Evolutionary conservation across 2,329 filamentous ascomycete genomes (phyloP).

Genomic region (Hypomyces perniciosus): DNA sequence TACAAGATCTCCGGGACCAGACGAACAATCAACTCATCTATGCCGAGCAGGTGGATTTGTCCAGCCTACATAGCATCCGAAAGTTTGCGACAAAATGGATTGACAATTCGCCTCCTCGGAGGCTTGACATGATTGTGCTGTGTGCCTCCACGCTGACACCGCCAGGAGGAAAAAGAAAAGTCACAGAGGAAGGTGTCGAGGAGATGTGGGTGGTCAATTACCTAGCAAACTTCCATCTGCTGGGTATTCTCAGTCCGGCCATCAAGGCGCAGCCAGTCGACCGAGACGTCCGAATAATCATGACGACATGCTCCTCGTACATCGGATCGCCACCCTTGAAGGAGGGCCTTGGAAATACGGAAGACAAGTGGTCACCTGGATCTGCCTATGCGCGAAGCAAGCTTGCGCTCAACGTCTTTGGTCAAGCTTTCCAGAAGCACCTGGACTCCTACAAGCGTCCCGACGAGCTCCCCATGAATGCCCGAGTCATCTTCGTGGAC

Average conservation of each 20-base stretch:
- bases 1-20: constrained; percentile 73
- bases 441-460: constrained; percentile 77
- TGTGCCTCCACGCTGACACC: constrained; percentile 76
- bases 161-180: constrained; percentile 50
- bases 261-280: constrained; percentile 88
- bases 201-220: constrained; percentile 93
- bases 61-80: constrained; percentile 83
- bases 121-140: constrained; percentile 85
- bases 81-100: constrained; percentile 97
- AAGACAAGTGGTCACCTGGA: constrained; percentile 48
- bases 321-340: constrained; percentile 66
- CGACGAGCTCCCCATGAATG: constrained; percentile 74
- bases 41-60: constrained; percentile 87
- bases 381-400: constrained; percentile 60
- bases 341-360: constrained; percentile 36
- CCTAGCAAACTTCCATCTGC: constrained; percentile 88
- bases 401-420: constrained; percentile 84
- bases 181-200: constrained; percentile 76
- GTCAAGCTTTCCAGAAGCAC: constrained; percentile 86
- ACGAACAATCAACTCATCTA: constrained; percentile 86
- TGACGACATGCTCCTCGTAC: constrained; percentile 84
- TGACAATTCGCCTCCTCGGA: constrained; percentile 82
- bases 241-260: constrained; percentile 86
- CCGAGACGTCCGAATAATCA: constrained; percentile 81
- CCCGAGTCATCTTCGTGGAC: constrained; percentile 80